phyloP scores from a whole-genome alignment of 495 filamentous ascomycete genomes.

The Hypomontagnella submonticulosa region DNA sequence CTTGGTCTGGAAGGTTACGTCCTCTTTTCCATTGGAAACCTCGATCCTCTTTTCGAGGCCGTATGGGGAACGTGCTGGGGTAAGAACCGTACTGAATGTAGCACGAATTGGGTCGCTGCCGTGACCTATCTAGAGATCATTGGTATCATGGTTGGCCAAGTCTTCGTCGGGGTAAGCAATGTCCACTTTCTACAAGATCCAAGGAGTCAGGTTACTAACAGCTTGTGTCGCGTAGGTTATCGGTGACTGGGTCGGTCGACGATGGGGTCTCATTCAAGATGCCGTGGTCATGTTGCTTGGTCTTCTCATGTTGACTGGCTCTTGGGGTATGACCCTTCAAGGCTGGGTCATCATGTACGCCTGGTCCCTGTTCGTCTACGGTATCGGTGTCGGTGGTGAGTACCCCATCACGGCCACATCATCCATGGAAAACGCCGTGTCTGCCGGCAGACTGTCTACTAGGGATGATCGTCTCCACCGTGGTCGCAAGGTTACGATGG shows the following conservation, averaged over 20 bases:
- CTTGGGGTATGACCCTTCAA: constrained; percentile 83
- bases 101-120: constrained; percentile 76
- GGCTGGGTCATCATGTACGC: constrained; percentile 95
- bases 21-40: constrained; percentile 92
- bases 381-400: constrained; percentile 90
- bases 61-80: constrained; percentile 81
- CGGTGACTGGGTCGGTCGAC: constrained; percentile 77
- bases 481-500: constrained; percentile 89
- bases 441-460: constrained; percentile 85
- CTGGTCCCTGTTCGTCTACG: constrained; percentile 90
- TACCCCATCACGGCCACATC: constrained; percentile 97
- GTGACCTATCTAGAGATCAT: constrained; percentile 87
- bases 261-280: constrained; percentile 93
- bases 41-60: constrained; percentile 77
- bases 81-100: constrained; percentile 66
- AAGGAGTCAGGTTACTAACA: constrained; percentile 14
- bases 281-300: constrained; percentile 92
- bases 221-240: constrained; percentile 49
- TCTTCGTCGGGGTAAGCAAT: constrained; percentile 71
- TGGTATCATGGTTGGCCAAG: constrained; percentile 90
- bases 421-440: constrained; percentile 90
- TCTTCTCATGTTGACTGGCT: constrained; percentile 84
- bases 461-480: constrained; percentile 91
- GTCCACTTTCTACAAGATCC: constrained; percentile 34
- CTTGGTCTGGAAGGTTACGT: constrained; percentile 92